Evolutionary conservation across 805 yeast genomes (phyloP).

Genomic region (Wickerhamiella sorbophila): DNA sequence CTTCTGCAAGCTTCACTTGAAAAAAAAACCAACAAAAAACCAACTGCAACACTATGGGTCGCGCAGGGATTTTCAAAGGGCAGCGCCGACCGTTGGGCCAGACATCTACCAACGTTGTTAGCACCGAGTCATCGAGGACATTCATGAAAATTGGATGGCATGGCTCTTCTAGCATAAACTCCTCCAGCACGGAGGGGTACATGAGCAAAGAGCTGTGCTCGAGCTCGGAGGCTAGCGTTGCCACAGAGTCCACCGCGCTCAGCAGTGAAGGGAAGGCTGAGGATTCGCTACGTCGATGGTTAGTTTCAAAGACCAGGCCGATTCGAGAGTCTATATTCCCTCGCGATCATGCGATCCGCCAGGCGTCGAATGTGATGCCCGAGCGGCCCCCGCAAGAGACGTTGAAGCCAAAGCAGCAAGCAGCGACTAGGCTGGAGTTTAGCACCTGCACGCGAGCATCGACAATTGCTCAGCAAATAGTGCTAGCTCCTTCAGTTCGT

Average conservation of each 20-base stretch:
- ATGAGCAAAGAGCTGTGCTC: no score
- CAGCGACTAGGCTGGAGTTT: no score
- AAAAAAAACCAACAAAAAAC: background rate
- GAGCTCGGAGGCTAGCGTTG: background rate
- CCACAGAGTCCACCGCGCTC: background rate
- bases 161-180: no score
- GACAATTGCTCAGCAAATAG: no score
- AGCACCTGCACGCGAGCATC: no score
- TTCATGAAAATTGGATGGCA: background rate
- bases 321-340: background rate
- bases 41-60: conserved; percentile 1
- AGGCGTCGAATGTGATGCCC: no score
- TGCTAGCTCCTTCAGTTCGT: no score
- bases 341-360: no score
- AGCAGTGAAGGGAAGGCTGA: background rate
- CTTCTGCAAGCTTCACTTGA: no score
- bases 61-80: conserved; percentile 1
- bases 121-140: background rate
- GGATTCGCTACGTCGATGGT: conserved; percentile 2
- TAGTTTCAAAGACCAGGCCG: conserved; percentile 1
- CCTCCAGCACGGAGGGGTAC: no score
- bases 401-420: no score
- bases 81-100: conserved; percentile 5
- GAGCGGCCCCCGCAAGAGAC: no score
- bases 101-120: conserved; percentile 3